Evolutionary conservation across 176 grass and related monocot genomes (phyloP), one percentile per base, ranked within the genome.

Genomic region (Tillandsia leiboldiana): DNA sequence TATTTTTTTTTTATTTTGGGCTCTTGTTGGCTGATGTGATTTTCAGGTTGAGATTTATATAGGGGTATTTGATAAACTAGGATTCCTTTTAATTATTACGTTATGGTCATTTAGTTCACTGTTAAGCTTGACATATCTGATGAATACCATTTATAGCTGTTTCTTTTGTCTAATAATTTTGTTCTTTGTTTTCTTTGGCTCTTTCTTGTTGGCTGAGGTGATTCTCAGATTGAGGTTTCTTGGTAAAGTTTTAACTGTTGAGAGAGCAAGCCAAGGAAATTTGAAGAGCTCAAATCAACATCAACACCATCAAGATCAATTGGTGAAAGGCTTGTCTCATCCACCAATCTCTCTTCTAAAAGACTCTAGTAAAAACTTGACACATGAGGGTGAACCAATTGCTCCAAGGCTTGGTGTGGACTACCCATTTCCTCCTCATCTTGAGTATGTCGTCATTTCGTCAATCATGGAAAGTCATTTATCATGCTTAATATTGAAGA

Each of bases 361-460:
- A 14, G 70, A 86, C 26, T 63, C 62, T 83, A 78, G 81, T 49
- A 26, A n/a, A 13, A 82, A 78, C 64, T 48, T 64, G 58, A 51
- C 78, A 48, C 54, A 69, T 10, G 70, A 10, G 65, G 66, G 87
- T 66, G 93, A 96, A 78, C 83, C 83, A 12, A 90, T 96, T 57
- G 86, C 86, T 53, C 74, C 88, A 51, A 91, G 71, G 59, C 93
- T 92, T 72, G 89, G 93, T 53, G 84, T 96, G 67, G 89, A 96
- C 51, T 96, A 92, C 61, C 79, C 93, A 27, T 92, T 96, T 79
- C 93, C 93, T 68, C 86, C 93, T 22, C 81, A 92, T 73, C 93
- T 96, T 5, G 83, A 92, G 93, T 96, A 96, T 77, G 85, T 73
- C 57, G 48, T 78, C 10, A 42, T 42, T 42, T 42, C 1, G 7